Conservation (phyloP, 495 filamentous ascomycete genomes). For the Xylaria nigripes region DNA sequence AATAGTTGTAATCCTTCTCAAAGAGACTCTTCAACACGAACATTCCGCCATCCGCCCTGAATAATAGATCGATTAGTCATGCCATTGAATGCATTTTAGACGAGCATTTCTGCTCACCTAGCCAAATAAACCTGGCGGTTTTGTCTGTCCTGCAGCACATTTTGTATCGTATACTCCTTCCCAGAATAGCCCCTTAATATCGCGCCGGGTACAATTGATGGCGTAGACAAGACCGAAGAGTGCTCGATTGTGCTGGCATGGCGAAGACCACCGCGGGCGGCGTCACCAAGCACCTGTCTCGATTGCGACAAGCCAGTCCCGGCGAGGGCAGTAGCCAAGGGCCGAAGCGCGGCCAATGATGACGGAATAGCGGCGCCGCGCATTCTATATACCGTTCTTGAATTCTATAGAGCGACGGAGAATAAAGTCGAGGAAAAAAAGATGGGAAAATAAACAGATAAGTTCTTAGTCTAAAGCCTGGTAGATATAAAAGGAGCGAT, state of each 20-base stretch:
- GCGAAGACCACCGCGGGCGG: not conserved
- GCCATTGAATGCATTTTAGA: not conserved
- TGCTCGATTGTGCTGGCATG: constrained; percentile 13
- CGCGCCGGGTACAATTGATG: constrained; percentile 20
- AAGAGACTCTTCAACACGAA: constrained; percentile 38
- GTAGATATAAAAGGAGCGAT: too few relatives aligned
- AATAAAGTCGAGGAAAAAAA: too few relatives aligned
- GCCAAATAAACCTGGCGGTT: constrained; percentile 29
- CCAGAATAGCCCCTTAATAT: constrained; percentile 29
- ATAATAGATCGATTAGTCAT: not conserved
- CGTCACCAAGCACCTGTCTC: constrained; percentile 1
- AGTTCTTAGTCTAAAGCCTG: too few relatives aligned
- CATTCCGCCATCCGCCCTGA: constrained; percentile 30
- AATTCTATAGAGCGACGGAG: not conserved
- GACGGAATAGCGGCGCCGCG: constrained; percentile 8
- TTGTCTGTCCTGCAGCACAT: constrained; percentile 30
- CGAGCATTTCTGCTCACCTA: constrained; percentile 14
- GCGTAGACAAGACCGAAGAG: constrained; percentile 5
- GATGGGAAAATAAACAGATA: too few relatives aligned
- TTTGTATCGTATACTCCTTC: constrained; percentile 29
- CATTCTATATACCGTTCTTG: constrained; percentile 6
- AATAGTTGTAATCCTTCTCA: constrained; percentile 33
- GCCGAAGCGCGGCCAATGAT: constrained; percentile 10
- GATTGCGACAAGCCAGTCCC: constrained; percentile 1
- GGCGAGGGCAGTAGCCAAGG: constrained; percentile 2